Conservation (phyloP, 1,284 basidiomycete species). For the Xerocomus nothofagi region DNA sequence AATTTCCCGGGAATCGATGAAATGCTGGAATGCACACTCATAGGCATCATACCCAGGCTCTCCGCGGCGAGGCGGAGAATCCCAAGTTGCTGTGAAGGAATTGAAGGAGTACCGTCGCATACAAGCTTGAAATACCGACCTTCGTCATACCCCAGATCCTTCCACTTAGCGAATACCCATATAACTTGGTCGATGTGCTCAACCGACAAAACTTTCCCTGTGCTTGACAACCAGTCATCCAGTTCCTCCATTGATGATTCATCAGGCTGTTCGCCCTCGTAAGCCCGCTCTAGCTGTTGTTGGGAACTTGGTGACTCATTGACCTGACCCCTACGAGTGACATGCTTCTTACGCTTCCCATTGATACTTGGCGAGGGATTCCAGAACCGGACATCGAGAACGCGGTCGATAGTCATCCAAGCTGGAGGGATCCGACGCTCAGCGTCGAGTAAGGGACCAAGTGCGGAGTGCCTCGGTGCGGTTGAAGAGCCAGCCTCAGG, state of each 20-base stretch:
- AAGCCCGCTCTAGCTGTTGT: constrained; percentile 43
- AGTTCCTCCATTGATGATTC: constrained; percentile 51
- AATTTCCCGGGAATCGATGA: constrained; percentile 63
- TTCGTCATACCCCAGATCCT: constrained; percentile 86
- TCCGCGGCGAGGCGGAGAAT: constrained; percentile 71
- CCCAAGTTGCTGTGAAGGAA: constrained; percentile 73
- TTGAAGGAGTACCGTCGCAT: background rate
- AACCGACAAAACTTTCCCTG: constrained; percentile 43
- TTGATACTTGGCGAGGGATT: constrained; percentile 8
- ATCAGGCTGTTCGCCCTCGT: constrained; percentile 59
- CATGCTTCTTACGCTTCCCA: constrained; percentile 25
- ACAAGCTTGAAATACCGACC: constrained; percentile 46
- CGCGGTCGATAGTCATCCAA: constrained; percentile 81
- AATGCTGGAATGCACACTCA: constrained; percentile 62
- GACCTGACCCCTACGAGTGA: constrained; percentile 35
- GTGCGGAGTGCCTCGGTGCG: constrained; percentile 20
- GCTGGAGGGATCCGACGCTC: constrained; percentile 66
- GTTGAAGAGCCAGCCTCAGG: constrained; percentile 38
- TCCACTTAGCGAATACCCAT: constrained; percentile 89
- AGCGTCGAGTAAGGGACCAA: constrained; percentile 53
- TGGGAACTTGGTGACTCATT: constrained; percentile 31
- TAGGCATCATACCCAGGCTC: constrained; percentile 65
- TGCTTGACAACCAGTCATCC: constrained; percentile 58
- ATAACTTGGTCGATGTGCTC: constrained; percentile 61
- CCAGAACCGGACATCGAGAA: constrained; percentile 77